Evolutionary conservation across 257 asterid species (phyloP).

Genomic region (Oldenlandia corymbosa): DNA sequence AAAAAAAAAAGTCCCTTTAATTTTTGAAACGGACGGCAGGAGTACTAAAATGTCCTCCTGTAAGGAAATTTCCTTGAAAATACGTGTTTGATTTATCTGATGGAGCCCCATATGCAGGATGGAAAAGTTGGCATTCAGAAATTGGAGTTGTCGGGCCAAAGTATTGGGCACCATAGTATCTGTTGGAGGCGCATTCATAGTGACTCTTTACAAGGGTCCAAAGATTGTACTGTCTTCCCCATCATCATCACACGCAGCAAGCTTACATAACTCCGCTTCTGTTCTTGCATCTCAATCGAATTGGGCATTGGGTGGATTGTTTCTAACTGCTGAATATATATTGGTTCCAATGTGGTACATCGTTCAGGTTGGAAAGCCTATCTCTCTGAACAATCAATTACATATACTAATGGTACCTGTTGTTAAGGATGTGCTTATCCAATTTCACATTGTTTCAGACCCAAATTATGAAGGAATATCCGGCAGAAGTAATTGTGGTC

Average conservation of each 20-base stretch:
- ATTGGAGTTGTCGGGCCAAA: conserved; percentile 61
- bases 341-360: conserved; percentile 92
- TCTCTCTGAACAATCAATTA: too few relatives aligned
- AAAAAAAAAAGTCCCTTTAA: too few relatives aligned
- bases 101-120: conserved; percentile 40
- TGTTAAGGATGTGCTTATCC: neutral
- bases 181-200: conserved; percentile 72
- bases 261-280: neutral
- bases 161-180: conserved; percentile 68
- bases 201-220: conserved; percentile 78
- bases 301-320: conserved; percentile 74
- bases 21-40: too few relatives aligned
- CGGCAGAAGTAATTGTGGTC: conserved; percentile 35
- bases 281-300: conserved; percentile 35
- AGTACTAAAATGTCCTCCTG: too few relatives aligned
- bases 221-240: conserved; percentile 28
- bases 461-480: conserved; percentile 78
- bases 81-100: neutral
- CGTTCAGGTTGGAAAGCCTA: conserved; percentile 45
- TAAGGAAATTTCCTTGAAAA: too few relatives aligned
- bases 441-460: conserved; percentile 29
- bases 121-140: conserved; percentile 61
- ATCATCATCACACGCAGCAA: conserved; percentile 12
- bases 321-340: conserved; percentile 59
- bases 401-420: too few relatives aligned